Base-by-base conservation (phyloP, 768 basidiomycete species). In the Psilocybe sp. region DNA sequence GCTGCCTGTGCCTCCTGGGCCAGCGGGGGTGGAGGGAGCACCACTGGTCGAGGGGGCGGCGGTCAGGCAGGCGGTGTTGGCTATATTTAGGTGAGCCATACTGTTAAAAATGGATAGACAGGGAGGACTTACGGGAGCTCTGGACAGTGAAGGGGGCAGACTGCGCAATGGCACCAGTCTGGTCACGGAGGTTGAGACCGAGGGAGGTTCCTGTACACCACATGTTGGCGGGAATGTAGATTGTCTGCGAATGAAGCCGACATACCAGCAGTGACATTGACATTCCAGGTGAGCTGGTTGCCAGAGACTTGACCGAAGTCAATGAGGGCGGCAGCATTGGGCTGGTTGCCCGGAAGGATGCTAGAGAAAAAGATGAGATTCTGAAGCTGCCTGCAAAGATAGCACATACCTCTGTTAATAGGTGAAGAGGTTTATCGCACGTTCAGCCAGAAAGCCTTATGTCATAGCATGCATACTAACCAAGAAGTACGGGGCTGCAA, bases 111-210 rank as follows among this genome's bases (percentile, higher is more conserved):
- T 33, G 18, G 12, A 8, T n/a, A 10, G 9, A 16, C 15, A 9
- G 5, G 15, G 9, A 12, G n/a, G 6, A 69, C 84, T 40, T 70
- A 87, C 87, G 35, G 44, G 82, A 74, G 6, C 67, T 0, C 28
- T 63, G 57, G 53, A 88, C 61, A 13, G 64, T 70, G 72, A 89
- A 75, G 2, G 80, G 31, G 5, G 76, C 87, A 2, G 77, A 67
- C 57, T 82, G 82, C 0, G 63, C 71, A 42, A 62, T 19, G 0
- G 16, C 0, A 59, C 92, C 91, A 31, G 69, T 78, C 48, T 49
- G 64, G 60, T 94, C 92, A 61, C 77, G 78, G 53, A 93, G 52
- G 11, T 69, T 73, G 23, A 92, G 62, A 45, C 79, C 83, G 49
- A 92, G 63, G 36, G 56, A 62, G 4, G 75, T 77, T n/a, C 72